Percentiles rank a stretch among this genome's conserved stretches.
Conservation (phyloP, 2,329 filamentous ascomycete species). For the Aureobasidium vineae region DNA sequence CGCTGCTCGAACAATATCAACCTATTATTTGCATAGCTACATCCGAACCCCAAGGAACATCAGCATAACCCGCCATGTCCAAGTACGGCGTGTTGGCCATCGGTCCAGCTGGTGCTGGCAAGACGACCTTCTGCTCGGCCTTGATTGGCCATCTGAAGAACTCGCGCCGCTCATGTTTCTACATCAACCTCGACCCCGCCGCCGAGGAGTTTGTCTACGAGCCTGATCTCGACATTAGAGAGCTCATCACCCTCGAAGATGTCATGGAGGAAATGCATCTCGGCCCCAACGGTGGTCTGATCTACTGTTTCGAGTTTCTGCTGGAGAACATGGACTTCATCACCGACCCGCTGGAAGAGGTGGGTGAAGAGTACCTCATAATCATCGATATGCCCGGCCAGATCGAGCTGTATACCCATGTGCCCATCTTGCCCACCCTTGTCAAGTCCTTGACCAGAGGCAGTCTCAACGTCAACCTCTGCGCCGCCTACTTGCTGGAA, state of each 20-base stretch:
- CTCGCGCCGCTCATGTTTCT: conserved; percentile 91
- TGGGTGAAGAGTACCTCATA: conserved; percentile 94
- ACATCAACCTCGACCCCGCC: conserved; percentile 96
- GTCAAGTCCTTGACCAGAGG: conserved; percentile 79
- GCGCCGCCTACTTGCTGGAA: conserved; percentile 91
- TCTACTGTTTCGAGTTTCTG: conserved; percentile 96
- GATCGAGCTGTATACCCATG: conserved; percentile 97
- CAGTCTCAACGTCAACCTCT: conserved; percentile 83
- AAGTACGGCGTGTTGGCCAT: conserved; percentile 95
- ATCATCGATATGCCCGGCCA: conserved; percentile 99
- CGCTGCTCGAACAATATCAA: conserved; percentile 44
- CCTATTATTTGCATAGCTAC: not conserved
- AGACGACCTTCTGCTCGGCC: conserved; percentile 92
- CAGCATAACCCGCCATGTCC: conserved; percentile 75
- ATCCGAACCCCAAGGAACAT: conserved; percentile 53
- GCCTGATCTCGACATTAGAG: conserved; percentile 92
- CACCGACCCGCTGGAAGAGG: conserved; percentile 75
- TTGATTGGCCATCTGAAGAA: conserved; percentile 91
- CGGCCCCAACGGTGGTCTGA: conserved; percentile 87
- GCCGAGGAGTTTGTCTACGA: conserved; percentile 89
- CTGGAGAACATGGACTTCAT: conserved; percentile 93
- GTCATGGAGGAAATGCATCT: conserved; percentile 94
- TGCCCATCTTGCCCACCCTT: conserved; percentile 83
- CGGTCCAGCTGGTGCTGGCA: conserved; percentile 93
- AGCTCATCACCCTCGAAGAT: conserved; percentile 89